Conservation (phyloP, 257 asterid species). For the Solanum pennellii region DNA sequence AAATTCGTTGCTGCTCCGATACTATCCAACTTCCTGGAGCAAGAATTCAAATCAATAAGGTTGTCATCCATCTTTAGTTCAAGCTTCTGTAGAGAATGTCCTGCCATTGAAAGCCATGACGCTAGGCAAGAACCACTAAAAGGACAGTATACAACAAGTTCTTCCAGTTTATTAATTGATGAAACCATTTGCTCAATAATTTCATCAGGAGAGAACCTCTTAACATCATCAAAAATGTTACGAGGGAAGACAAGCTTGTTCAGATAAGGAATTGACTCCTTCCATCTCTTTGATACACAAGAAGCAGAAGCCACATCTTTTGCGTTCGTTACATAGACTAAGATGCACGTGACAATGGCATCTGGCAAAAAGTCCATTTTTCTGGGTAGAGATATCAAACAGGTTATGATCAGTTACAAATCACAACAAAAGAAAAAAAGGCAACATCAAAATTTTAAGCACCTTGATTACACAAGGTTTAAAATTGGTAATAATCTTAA, state of each 20-base stretch:
- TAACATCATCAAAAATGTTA: conserved; percentile 60
- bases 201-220: conserved; percentile 45
- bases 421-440: neutral
- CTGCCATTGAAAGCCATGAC: conserved; percentile 51
- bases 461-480: neutral
- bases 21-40: conserved; percentile 58
- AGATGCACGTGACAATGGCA: conserved; percentile 56
- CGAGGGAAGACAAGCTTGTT: conserved; percentile 66
- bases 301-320: conserved; percentile 78
- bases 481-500: too few species aligned
- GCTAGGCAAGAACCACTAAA: conserved; percentile 58
- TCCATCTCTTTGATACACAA: conserved; percentile 87
- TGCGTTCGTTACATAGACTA: conserved; percentile 55
- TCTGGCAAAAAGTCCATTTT: conserved; percentile 85
- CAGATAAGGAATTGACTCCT: conserved; percentile 59
- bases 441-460: neutral
- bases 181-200: conserved; percentile 43
- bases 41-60: conserved; percentile 34
- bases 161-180: conserved; percentile 42
- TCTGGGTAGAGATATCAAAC: conserved; percentile 37
- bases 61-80: conserved; percentile 79
- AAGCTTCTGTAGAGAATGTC: conserved; percentile 47
- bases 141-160: conserved; percentile 80
- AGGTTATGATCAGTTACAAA: conserved; percentile 10
- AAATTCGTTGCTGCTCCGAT: conserved; percentile 53